phyloP scores from a whole-genome alignment of 2,329 filamentous ascomycete species.

The Sordariomycetes sp. region DNA sequence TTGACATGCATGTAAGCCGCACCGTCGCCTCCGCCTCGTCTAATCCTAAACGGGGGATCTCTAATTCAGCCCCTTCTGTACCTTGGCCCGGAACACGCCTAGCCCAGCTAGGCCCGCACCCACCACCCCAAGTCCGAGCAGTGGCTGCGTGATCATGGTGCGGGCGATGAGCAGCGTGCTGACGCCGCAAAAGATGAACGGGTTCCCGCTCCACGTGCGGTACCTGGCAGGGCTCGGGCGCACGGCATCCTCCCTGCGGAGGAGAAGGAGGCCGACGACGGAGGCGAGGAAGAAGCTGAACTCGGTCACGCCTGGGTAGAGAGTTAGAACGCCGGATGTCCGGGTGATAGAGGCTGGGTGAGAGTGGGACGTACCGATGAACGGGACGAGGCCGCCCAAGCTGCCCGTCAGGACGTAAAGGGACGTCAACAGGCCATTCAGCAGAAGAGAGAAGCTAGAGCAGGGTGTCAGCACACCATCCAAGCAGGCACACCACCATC shows the following conservation, averaged over 20 bases:
- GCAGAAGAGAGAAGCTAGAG: constrained; percentile 51
- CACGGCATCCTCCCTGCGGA: constrained; percentile 76
- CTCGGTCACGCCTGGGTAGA: constrained; percentile 76
- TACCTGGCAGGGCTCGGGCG: constrained; percentile 72
- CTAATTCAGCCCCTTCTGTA: constrained; percentile 23
- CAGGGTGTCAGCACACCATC: constrained; percentile 4
- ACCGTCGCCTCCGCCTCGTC: too few relatives aligned
- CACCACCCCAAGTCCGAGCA: constrained; percentile 82
- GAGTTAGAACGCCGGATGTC: constrained; percentile 64
- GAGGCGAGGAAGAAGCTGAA: constrained; percentile 98
- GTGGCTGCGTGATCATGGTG: constrained; percentile 79
- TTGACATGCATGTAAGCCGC: neutral
- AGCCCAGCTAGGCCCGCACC: constrained; percentile 75
- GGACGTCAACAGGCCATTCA: constrained; percentile 66
- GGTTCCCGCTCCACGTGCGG: constrained; percentile 91
- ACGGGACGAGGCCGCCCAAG: constrained; percentile 84
- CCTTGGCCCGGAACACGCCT: constrained; percentile 80
- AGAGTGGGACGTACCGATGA: constrained; percentile 55
- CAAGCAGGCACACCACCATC: neutral
- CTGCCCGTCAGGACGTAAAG: constrained; percentile 78
- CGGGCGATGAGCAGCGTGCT: constrained; percentile 83
- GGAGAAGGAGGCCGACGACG: constrained; percentile 82
- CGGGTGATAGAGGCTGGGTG: neutral
- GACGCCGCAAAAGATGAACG: constrained; percentile 97
- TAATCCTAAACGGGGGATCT: too few relatives aligned